These are phyloP conservation scores for Tagetes patula DNA, from an alignment of 129 eudicot genomes.

Conservation along the genomic window DNA sequence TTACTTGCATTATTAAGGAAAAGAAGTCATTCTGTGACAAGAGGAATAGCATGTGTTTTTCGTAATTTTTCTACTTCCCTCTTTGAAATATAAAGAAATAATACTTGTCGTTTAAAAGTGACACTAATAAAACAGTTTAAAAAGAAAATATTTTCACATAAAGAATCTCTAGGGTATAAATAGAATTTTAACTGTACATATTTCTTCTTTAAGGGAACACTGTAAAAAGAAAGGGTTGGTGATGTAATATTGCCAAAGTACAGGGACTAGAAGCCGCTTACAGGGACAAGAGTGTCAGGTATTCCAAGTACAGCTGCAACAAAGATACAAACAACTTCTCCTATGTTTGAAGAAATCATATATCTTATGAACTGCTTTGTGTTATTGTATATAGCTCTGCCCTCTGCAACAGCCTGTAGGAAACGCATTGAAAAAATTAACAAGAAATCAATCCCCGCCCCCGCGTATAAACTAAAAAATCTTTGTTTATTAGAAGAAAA, in stretches of 20 bases:
- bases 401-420: slow-evolving; percentile 98
- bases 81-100: neutral
- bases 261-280: slow-evolving; percentile 41
- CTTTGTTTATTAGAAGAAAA: slow-evolving; percentile 3
- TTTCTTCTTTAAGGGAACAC: neutral
- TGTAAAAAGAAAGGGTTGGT: neutral
- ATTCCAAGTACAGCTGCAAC: slow-evolving; percentile 99
- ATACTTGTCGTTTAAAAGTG: neutral
- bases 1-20: neutral
- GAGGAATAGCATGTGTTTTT: neutral
- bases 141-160: too few relatives aligned
- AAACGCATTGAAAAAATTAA: slow-evolving; percentile 14
- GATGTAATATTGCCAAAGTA: slow-evolving; percentile 17
- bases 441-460: neutral
- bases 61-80: neutral
- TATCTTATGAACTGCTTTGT: slow-evolving; percentile 98
- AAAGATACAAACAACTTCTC: slow-evolving; percentile 98
- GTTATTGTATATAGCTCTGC: slow-evolving; percentile 97
- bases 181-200: neutral
- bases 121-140: neutral
- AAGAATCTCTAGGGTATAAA: slow-evolving; percentile 1
- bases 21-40: neutral
- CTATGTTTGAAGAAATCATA: slow-evolving; percentile 98
- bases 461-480: slow-evolving; percentile 12
- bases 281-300: slow-evolving; percentile 97